A percentile compares a stretch with the other conserved stretches of the same genome.
Evolutionary conservation across 2,329 filamentous ascomycete genomes (phyloP).

Genomic region (Harringtonia lauricola): DNA sequence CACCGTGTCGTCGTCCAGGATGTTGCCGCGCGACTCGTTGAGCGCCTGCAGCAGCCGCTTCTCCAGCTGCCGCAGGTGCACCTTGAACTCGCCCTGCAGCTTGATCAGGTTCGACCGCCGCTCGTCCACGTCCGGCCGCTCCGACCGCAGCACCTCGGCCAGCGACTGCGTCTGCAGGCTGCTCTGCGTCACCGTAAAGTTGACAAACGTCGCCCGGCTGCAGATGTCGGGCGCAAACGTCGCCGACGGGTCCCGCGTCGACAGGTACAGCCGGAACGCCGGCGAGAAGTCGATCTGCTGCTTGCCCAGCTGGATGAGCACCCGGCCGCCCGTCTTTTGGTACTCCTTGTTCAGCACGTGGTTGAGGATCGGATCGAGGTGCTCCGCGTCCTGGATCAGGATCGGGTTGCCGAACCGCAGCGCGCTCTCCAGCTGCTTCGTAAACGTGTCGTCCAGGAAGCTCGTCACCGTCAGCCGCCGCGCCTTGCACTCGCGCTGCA

Average conservation of each 20-base stretch:
- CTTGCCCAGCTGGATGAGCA: slow-evolving; percentile 94
- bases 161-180: slow-evolving; percentile 96
- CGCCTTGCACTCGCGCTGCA: slow-evolving; percentile 90
- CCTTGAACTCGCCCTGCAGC: slow-evolving; percentile 96
- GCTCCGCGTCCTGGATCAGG: slow-evolving; percentile 94
- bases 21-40: slow-evolving; percentile 95
- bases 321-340: slow-evolving; percentile 94
- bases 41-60: slow-evolving; percentile 88
- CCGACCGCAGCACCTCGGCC: slow-evolving; percentile 94
- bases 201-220: slow-evolving; percentile 97
- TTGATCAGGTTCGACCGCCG: slow-evolving; percentile 95
- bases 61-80: slow-evolving; percentile 92
- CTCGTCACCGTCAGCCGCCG: slow-evolving; percentile 91
- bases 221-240: slow-evolving; percentile 94
- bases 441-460: slow-evolving; percentile 95
- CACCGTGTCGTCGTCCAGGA: slow-evolving; percentile 94
- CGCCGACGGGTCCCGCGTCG: slow-evolving; percentile 87
- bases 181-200: slow-evolving; percentile 98
- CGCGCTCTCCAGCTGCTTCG: slow-evolving; percentile 94
- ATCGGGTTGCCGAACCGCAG: slow-evolving; percentile 97
- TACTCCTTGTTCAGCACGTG: slow-evolving; percentile 99
- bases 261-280: slow-evolving; percentile 88
- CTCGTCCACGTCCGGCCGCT: slow-evolving; percentile 94
- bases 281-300: slow-evolving; percentile 99
- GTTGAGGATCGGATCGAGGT: slow-evolving; percentile 93